Percentiles rank a stretch among this genome's conserved stretches.
Conservation (phyloP, 1,284 basidiomycete genomes). For the Vanrija sp. region DNA sequence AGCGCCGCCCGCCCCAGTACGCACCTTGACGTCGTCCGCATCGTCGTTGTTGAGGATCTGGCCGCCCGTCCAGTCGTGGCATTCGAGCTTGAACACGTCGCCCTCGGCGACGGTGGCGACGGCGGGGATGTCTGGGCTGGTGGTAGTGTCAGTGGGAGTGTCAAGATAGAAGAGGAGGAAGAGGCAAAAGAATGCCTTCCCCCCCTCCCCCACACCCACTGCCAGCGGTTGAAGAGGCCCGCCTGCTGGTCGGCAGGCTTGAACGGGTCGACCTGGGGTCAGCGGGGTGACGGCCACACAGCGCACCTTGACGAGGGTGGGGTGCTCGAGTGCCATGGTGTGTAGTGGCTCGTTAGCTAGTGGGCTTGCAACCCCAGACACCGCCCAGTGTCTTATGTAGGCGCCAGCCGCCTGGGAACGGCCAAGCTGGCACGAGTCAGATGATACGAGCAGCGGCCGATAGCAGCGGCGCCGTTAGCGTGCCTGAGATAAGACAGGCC, state of each 20-base stretch:
- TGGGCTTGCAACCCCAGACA: neutral
- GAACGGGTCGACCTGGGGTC: conserved; percentile 3
- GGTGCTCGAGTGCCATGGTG: too few species aligned
- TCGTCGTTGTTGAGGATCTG: conserved; percentile 64
- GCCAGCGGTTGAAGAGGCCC: conserved; percentile 12
- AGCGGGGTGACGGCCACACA: too few species aligned
- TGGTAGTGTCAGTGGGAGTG: neutral
- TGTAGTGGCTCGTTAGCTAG: neutral
- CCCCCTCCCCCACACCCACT: neutral
- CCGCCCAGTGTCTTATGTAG: too few species aligned
- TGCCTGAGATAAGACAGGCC: too few species aligned
- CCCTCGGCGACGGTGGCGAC: conserved; percentile 25
- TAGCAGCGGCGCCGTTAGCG: too few species aligned
- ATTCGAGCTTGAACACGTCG: conserved; percentile 68
- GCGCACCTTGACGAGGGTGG: too few species aligned
- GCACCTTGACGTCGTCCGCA: conserved; percentile 36
- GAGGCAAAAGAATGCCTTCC: too few species aligned
- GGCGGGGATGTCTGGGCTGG: conserved; percentile 10
- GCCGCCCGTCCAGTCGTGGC: conserved; percentile 72
- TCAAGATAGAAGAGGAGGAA: too few species aligned
- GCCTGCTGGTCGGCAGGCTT: conserved; percentile 5
- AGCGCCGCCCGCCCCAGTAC: conserved; percentile 53
- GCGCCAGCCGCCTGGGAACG: too few species aligned
- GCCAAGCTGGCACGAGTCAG: too few species aligned
- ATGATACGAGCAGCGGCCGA: too few species aligned